Base-by-base conservation (phyloP, 495 filamentous ascomycete species). In the Wilcoxina mikolae region DNA sequence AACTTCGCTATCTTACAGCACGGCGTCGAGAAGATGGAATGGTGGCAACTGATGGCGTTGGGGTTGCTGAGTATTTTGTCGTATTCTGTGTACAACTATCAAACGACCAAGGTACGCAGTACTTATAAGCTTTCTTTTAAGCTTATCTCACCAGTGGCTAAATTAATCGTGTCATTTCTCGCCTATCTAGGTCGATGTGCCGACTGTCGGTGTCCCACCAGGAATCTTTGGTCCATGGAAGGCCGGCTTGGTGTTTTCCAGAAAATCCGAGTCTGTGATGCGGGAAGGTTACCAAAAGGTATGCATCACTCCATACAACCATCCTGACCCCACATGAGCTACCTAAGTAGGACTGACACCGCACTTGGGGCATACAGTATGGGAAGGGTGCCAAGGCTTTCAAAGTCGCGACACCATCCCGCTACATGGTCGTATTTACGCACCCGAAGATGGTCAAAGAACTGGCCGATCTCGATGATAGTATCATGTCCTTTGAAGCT, bases 171-270 rank as follows among this genome's bases (percentile, higher is more conserved):
- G 15, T 61, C 64, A 56, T 33, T 56, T 24, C 46, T 57, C 31
- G 60, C 57, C 33, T 60, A 65, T 53, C 52, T 68, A 63, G 61
- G 50, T 64, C 22, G 45, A 64, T 41, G 51, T 63, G 3, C 46
- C 50, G 1, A 25, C 53, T 35, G 52, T 64, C 24, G 60, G 61
- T 18, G 44, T 56, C 18, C 44, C 52, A 2, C 28, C 60, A 10
- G 61, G 60, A 2, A 23, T 52, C 18, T 54, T 59, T 15, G 60
- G 61, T 4, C 26, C 52, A 0, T 63, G 61, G 61, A 59, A 48
- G 38, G 61, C 61, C 26, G 62, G 55, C 17, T 55, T 61, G 38
- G 15, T 17, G 17, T 65, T 44, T 41, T 7, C 53, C n/a, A 12
- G 23, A 5, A 20, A 60, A 22, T 38, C 53, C 18, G 61, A 57